Evolutionary conservation across 495 filamentous ascomycete genomes (phyloP).

Genomic region (Hamigera avellanea): DNA sequence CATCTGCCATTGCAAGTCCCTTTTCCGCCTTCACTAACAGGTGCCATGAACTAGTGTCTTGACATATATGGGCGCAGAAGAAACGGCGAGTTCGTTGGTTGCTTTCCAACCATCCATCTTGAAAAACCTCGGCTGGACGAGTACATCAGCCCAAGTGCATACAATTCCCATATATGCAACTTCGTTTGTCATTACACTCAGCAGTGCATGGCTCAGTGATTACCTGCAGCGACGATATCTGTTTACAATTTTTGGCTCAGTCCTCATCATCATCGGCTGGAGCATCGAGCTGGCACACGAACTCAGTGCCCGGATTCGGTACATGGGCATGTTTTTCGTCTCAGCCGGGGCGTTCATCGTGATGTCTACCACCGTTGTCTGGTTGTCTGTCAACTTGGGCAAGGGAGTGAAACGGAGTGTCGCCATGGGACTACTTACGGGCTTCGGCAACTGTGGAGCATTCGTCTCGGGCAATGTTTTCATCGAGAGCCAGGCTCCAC

Average conservation of each 20-base stretch:
- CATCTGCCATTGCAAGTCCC: too few relatives aligned
- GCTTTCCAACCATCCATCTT: conserved; percentile 35
- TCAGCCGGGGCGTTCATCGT: conserved; percentile 11
- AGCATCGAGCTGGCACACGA: conserved; percentile 22
- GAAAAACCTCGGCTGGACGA: conserved; percentile 28
- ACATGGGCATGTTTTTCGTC: conserved; percentile 17
- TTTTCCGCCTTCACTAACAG: conserved; percentile 1
- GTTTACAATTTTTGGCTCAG: conserved; percentile 24
- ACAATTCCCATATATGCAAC: conserved; percentile 32
- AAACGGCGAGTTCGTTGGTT: conserved; percentile 22
- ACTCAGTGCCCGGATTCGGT: conserved; percentile 8
- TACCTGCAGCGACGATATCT: conserved; percentile 20
- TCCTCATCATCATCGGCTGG: conserved; percentile 26
- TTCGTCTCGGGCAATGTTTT: conserved; percentile 31
- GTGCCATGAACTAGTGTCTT: conserved; percentile 1
- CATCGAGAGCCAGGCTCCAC: conserved; percentile 22
- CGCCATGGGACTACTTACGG: conserved; percentile 23
- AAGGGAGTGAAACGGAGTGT: conserved; percentile 38
- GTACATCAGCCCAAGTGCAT: conserved; percentile 24
- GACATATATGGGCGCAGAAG: conserved; percentile 10
- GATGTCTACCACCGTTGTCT: conserved; percentile 14
- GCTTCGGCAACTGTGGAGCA: conserved; percentile 26
- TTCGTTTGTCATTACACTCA: conserved; percentile 22
- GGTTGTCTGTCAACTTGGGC: conserved; percentile 11
- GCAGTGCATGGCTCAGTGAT: conserved; percentile 25